Evolutionary conservation across 2,329 filamentous ascomycete species (phyloP).

Genomic region (Pestalotiopsis sp.): DNA sequence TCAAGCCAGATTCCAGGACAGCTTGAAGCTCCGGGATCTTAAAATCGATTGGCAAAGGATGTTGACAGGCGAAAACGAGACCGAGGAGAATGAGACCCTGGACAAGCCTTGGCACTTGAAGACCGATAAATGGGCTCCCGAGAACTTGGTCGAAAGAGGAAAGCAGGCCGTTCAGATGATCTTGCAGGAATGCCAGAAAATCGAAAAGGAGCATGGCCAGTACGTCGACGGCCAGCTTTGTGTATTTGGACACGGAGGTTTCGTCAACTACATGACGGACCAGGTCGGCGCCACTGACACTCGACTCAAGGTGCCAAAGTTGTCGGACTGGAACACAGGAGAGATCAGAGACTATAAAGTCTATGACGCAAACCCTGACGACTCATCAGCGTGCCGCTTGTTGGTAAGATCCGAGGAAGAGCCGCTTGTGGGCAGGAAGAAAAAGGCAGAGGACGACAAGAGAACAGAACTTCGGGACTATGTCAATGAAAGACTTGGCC

Average conservation of each 20-base stretch:
- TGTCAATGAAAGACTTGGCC: background rate
- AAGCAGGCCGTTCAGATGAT: background rate
- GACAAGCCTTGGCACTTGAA: slow-evolving; percentile 7
- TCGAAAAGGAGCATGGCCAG: background rate
- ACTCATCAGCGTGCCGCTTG: background rate
- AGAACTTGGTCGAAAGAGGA: slow-evolving; percentile 7
- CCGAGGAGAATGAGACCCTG: background rate
- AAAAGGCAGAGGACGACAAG: background rate
- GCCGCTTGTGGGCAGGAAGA: no score
- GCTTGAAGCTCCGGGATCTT: background rate
- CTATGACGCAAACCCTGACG: background rate
- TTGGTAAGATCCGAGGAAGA: background rate
- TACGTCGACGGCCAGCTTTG: background rate
- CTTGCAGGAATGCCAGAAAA: background rate
- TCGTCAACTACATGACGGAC: slow-evolving; percentile 14
- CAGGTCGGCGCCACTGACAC: slow-evolving; percentile 2
- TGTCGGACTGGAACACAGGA: slow-evolving; percentile 19
- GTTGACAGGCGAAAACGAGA: background rate
- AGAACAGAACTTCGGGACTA: background rate
- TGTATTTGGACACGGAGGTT: slow-evolving; percentile 17
- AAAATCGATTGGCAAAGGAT: slow-evolving; percentile 5
- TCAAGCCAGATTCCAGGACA: background rate
- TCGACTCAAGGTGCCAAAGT: slow-evolving; percentile 12
- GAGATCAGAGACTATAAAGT: slow-evolving; percentile 14
- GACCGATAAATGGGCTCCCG: slow-evolving; percentile 1